Percentiles rank a stretch among this genome's conserved stretches.
Conservation (phyloP, 2,329 filamentous ascomycete genomes). For the Penicillium sp. region DNA sequence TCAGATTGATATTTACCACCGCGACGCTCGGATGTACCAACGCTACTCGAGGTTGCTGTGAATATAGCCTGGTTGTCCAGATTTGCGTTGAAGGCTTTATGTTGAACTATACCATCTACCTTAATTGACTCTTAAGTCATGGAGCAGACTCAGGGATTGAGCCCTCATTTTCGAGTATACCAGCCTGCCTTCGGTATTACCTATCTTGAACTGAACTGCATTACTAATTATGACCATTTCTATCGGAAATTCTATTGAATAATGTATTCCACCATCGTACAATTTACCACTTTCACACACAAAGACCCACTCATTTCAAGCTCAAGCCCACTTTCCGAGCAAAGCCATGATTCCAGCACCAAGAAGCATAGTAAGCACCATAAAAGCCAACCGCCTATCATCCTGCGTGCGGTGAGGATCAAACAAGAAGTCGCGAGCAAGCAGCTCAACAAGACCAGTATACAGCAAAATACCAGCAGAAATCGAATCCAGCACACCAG, state of each 20-base stretch:
- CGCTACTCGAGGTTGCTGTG: too few relatives aligned
- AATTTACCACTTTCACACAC: neutral
- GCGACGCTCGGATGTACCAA: too few relatives aligned
- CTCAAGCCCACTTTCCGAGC: conserved; percentile 52
- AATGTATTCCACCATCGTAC: neutral
- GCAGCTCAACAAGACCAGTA: conserved; percentile 51
- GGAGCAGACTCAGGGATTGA: too few relatives aligned
- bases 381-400: conserved; percentile 41
- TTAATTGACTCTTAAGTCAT: too few relatives aligned
- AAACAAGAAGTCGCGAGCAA: conserved; percentile 53
- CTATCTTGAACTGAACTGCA: neutral
- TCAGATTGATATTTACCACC: too few relatives aligned
- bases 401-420: conserved; percentile 47
- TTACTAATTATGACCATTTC: neutral
- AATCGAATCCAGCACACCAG: conserved; percentile 49
- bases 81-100: too few relatives aligned
- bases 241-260: neutral
- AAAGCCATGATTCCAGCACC: conserved; percentile 51
- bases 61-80: too few relatives aligned
- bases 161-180: too few relatives aligned
- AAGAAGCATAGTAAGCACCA: conserved; percentile 42
- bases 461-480: conserved; percentile 53
- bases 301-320: neutral
- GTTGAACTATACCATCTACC: too few relatives aligned
- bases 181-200: neutral